Evolutionary conservation across 345 rosid species (phyloP).

Genomic region (Rhodamnia argentea): DNA sequence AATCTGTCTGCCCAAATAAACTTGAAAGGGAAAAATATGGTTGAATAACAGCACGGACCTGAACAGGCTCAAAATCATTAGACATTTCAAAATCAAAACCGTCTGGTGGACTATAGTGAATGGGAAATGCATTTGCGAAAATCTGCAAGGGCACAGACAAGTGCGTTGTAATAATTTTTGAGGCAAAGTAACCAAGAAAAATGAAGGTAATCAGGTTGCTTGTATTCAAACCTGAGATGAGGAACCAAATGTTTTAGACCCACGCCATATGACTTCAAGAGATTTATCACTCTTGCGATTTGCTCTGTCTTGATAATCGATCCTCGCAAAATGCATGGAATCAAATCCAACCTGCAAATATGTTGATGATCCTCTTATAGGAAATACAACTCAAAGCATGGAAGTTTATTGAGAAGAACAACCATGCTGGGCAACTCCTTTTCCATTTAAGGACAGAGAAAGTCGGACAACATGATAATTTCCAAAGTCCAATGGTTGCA

Average conservation of each 20-base stretch:
- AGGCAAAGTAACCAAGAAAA: background rate
- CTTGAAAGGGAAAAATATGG: background rate
- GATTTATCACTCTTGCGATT: slow-evolving; percentile 52
- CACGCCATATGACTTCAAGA: slow-evolving; percentile 81
- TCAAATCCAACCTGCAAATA: slow-evolving; percentile 60
- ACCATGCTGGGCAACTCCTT: background rate
- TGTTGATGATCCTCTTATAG: background rate
- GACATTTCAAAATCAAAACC: slow-evolving; percentile 70
- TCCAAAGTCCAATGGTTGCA: background rate
- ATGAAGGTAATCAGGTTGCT: background rate
- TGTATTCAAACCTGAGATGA: slow-evolving; percentile 51
- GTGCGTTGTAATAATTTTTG: background rate
- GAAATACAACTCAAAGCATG: background rate
- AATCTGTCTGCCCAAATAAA: background rate
- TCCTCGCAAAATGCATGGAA: slow-evolving; percentile 81
- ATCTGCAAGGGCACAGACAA: slow-evolving; percentile 33
- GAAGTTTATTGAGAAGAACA: background rate
- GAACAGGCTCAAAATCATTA: slow-evolving; percentile 45
- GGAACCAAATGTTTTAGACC: slow-evolving; percentile 75
- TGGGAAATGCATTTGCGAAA: slow-evolving; percentile 64
- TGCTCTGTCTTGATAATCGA: slow-evolving; percentile 86
- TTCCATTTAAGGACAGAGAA: background rate
- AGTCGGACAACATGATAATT: background rate
- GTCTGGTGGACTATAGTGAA: slow-evolving; percentile 59
- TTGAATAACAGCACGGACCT: slow-evolving; percentile 30